Evolutionary conservation across 2,329 filamentous ascomycete genomes (phyloP).

Genomic region (Stachybotrys elegans): DNA sequence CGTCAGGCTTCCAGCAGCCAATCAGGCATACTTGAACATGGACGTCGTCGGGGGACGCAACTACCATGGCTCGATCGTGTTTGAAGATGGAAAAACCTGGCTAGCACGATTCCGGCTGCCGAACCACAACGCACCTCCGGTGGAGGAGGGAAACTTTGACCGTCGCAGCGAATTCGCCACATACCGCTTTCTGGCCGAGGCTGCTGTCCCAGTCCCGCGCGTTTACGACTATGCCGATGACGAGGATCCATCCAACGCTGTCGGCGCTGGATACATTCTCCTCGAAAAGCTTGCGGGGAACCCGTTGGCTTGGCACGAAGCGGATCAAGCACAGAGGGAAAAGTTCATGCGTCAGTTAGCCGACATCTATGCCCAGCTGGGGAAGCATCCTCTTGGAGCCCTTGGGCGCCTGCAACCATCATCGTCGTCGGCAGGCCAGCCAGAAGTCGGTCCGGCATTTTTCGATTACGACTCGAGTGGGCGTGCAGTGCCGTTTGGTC

Average conservation of each 20-base stretch:
- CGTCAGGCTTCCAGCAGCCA: conserved; percentile 9
- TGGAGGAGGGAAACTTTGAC: conserved; percentile 11
- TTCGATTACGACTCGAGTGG: conserved; percentile 7
- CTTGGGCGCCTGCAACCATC: conserved; percentile 10
- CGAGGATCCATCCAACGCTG: conserved; percentile 8
- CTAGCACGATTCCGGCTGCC: conserved; percentile 12
- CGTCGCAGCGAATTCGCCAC: conserved; percentile 11
- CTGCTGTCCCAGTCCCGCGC: conserved; percentile 10
- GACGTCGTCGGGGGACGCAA: conserved; percentile 9
- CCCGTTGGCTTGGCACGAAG: conserved; percentile 9
- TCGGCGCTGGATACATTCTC: conserved; percentile 10
- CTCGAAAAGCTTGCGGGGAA: conserved; percentile 10
- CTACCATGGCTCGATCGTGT: conserved; percentile 11
- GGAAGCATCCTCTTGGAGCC: conserved; percentile 9
- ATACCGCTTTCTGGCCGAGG: conserved; percentile 9
- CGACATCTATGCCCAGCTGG: conserved; percentile 8
- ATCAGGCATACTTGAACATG: conserved; percentile 10
- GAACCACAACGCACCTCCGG: conserved; percentile 10
- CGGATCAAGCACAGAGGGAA: conserved; percentile 7
- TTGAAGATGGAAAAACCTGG: conserved; percentile 11
- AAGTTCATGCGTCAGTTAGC: conserved; percentile 9
- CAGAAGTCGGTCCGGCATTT: conserved; percentile 5
- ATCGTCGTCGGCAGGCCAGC: conserved; percentile 7
- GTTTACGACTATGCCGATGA: conserved; percentile 11
- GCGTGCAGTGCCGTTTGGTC: conserved; percentile 5